Percentiles rank a stretch among this genome's conserved stretches.
These are phyloP conservation scores for Aspergillus melleus DNA, from an alignment of 2,329 filamentous ascomycete species.

Conservation along the genomic window DNA sequence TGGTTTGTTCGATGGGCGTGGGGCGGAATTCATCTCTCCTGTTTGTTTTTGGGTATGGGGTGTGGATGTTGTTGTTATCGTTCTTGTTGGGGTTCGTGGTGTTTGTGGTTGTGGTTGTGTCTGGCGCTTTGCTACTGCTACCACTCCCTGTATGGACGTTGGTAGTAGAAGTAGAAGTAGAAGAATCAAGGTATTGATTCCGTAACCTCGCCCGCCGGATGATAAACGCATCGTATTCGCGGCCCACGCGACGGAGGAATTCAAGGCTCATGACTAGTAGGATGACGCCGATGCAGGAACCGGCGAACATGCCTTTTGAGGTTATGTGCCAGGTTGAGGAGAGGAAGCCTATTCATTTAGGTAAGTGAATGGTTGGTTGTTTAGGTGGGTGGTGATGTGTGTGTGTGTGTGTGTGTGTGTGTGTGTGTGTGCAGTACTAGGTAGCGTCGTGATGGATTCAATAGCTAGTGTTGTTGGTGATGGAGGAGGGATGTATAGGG, in stretches of 20 bases:
- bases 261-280: constrained; percentile 73
- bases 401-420: too few relatives aligned
- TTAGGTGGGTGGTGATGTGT: too few relatives aligned
- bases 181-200: constrained; percentile 19
- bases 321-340: constrained; percentile 68
- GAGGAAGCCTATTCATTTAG: constrained; percentile 59
- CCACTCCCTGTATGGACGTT: too few relatives aligned
- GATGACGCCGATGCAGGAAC: constrained; percentile 75
- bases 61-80: too few relatives aligned
- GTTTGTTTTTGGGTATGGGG: constrained; percentile 24
- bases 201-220: constrained; percentile 51
- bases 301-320: constrained; percentile 71
- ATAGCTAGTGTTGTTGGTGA: too few relatives aligned
- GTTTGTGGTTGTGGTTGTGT: background rate
- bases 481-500: too few relatives aligned
- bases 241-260: constrained; percentile 66
- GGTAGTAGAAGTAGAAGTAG: too few relatives aligned
- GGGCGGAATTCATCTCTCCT: constrained; percentile 45
- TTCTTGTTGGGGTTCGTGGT: background rate
- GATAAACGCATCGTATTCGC: constrained; percentile 72
- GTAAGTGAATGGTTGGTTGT: background rate
- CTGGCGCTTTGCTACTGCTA: too few relatives aligned
- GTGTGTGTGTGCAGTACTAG: too few relatives aligned
- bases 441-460: too few relatives aligned
- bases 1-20: constrained; percentile 63